A percentile compares a stretch with the other conserved stretches of the same genome.
Evolutionary conservation across 306 rosid species (phyloP).

Genomic region (Ormosia semicastrata): DNA sequence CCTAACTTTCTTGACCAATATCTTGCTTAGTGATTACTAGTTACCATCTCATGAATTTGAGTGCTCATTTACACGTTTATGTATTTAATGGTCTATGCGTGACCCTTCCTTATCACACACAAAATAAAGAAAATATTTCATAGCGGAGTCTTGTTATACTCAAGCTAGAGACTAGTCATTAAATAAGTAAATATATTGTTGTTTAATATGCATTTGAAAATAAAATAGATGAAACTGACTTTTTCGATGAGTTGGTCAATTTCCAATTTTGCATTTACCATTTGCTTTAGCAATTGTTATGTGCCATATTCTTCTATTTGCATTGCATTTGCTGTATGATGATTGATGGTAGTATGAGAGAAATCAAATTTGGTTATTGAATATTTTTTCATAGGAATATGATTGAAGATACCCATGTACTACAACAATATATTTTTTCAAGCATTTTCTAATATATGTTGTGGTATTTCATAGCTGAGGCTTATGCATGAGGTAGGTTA

Average conservation of each 20-base stretch:
- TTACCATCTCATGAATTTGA: too few species aligned
- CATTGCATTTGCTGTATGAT: background rate
- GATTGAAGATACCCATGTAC: background rate
- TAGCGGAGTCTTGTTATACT: too few species aligned
- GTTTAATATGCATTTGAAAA: background rate
- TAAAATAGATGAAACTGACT: background rate
- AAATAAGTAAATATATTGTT: background rate
- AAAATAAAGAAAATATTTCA: too few species aligned
- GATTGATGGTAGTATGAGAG: background rate
- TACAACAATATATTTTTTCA: too few species aligned
- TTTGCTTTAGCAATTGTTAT: background rate
- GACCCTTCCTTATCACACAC: too few species aligned
- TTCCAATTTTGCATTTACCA: background rate
- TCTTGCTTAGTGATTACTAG: too few species aligned
- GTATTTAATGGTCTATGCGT: too few species aligned
- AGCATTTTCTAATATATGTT: background rate
- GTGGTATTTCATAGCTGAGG: conserved; percentile 59
- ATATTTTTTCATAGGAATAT: conserved; percentile 4
- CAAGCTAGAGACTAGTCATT: background rate
- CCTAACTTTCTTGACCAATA: too few species aligned
- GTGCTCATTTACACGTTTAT: too few species aligned
- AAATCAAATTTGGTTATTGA: background rate
- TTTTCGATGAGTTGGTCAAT: background rate
- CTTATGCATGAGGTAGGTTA: conserved; percentile 92
- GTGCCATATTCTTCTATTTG: background rate